Evolutionary conservation across 2,329 filamentous ascomycete genomes (phyloP).

Genomic region (Aspergillus sergii): DNA sequence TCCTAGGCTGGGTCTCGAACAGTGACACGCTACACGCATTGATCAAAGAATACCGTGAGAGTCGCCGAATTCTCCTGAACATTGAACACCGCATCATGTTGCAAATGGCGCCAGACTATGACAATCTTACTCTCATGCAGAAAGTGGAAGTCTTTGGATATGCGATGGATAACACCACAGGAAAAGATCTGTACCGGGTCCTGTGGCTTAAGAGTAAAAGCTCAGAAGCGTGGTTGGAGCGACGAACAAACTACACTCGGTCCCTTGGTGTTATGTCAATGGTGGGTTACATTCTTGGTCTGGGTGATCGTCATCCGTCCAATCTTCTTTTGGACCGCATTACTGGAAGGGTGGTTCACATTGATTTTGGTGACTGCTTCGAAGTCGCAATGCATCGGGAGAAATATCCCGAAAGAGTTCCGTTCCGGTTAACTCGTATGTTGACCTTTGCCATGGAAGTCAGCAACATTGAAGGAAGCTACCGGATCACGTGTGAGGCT

Average conservation of each 20-base stretch:
- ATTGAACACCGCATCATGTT: slow-evolving; percentile 99
- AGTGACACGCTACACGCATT: slow-evolving; percentile 96
- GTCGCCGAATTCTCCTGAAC: slow-evolving; percentile 94
- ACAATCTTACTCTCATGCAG: slow-evolving; percentile 98
- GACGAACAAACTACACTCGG: slow-evolving; percentile 97
- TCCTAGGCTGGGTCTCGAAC: slow-evolving; percentile 95
- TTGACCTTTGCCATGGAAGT: slow-evolving; percentile 99
- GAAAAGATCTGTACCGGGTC: slow-evolving; percentile 96
- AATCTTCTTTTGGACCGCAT: slow-evolving; percentile 97
- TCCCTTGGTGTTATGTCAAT: slow-evolving; percentile 99
- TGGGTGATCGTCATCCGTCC: slow-evolving; percentile 95
- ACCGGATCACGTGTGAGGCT: slow-evolving; percentile 96
- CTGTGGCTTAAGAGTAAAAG: slow-evolving; percentile 99
- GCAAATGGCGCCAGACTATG: slow-evolving; percentile 99
- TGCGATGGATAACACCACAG: slow-evolving; percentile 97
- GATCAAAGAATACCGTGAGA: slow-evolving; percentile 96
- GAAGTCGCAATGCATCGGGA: slow-evolving; percentile 99
- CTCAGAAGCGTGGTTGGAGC: slow-evolving; percentile 95
- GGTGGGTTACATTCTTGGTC: slow-evolving; percentile 98
- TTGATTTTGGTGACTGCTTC: slow-evolving; percentile 99
- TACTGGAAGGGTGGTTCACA: slow-evolving; percentile 96
- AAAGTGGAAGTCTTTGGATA: slow-evolving; percentile 99
- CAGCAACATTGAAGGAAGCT: slow-evolving; percentile 98
- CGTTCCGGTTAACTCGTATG: slow-evolving; percentile 97
- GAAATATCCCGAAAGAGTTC: slow-evolving; percentile 96